A percentile compares a stretch with the other conserved stretches of the same genome.
Evolutionary conservation across 495 filamentous ascomycete species (phyloP).

Genomic region (Penicillium turbatum): DNA sequence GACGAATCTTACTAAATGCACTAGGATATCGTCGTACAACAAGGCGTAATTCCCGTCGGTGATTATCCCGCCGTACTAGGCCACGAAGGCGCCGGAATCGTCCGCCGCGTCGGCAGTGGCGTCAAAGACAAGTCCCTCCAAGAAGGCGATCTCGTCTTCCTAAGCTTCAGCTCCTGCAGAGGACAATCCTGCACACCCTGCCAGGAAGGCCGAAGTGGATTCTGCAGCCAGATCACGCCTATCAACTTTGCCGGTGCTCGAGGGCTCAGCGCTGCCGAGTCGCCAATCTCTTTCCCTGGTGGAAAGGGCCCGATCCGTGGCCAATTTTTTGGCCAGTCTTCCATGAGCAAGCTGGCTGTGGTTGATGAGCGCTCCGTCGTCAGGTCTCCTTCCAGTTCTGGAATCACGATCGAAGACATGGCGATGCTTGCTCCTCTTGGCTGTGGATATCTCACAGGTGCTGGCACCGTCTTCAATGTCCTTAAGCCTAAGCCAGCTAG

Average conservation of each 20-base stretch:
- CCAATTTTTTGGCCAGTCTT: slow-evolving; percentile 46
- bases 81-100: slow-evolving; percentile 51
- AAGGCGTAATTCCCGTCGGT: slow-evolving; percentile 29
- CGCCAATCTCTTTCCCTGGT: slow-evolving; percentile 19
- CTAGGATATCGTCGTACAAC: slow-evolving; percentile 36
- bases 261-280: slow-evolving; percentile 9
- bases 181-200: slow-evolving; percentile 23
- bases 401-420: slow-evolving; percentile 21
- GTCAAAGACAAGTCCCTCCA: slow-evolving; percentile 36
- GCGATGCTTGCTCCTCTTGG: slow-evolving; percentile 39
- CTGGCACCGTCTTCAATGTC: slow-evolving; percentile 41
- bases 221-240: slow-evolving; percentile 29
- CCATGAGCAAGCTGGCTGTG: slow-evolving; percentile 36
- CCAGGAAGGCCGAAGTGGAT: slow-evolving; percentile 19
- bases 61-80: slow-evolving; percentile 43
- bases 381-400: slow-evolving; percentile 12
- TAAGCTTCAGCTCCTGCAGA: slow-evolving; percentile 41
- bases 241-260: slow-evolving; percentile 39
- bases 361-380: slow-evolving; percentile 30
- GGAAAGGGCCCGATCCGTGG: slow-evolving; percentile 27
- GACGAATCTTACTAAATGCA: neutral
- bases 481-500: slow-evolving; percentile 22
- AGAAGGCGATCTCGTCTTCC: slow-evolving; percentile 45
- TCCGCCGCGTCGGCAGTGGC: slow-evolving; percentile 40
- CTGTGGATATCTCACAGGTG: slow-evolving; percentile 47